Base-by-base conservation (phyloP, 805 yeast genomes). In the Yamadazyma olivae region DNA sequence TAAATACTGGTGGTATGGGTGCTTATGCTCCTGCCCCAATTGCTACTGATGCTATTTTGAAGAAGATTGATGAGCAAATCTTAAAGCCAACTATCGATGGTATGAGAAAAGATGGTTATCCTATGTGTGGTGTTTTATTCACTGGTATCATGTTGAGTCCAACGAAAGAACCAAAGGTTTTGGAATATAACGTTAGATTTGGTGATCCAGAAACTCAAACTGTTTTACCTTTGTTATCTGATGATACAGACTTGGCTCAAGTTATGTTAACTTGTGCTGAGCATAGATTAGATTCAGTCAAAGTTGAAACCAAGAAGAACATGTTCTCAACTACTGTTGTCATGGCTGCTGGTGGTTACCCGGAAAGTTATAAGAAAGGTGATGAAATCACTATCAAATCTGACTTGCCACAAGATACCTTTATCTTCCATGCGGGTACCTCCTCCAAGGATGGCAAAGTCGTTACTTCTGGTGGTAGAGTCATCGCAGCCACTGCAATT, bases 181-280 rank as follows among this genome's bases (percentile, higher is more conserved):
- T 93, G 53, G 99, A 93, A 64, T 93, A 95, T 66, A 93, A 93
- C 51, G 98, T 95, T 34, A 81, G 99, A 65, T 95, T 93, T 50
- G 99, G 99, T 45, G 99, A 93, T 61, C 99, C 99, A 48, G 99
- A 93, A 67, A 93, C 98, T 23, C 99, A 93, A 70, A 86, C 97
- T 3, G 95, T 93, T 17, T 70, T 93, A 54, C 96, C 97, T 15
- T 72, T 93, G 54, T 68, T 93, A 45, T 68, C 86, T 31, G 77
- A 79, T 27, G 83, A 81, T 36, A 82, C 96, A n/a, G 99, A 93
- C 63, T 73, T 93, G 54, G 93, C 96, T 31, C 88, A 90, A 61
- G 79, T 93, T 31, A 78, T 95, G 76, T 64, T 91, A 36, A 99
- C 98, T 30, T 83, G 95, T 46, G 95, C 93, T 30, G 96, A 91